Conservation (phyloP, 2,329 filamentous ascomycete genomes). For the Pyrenochaeta sp. region DNA sequence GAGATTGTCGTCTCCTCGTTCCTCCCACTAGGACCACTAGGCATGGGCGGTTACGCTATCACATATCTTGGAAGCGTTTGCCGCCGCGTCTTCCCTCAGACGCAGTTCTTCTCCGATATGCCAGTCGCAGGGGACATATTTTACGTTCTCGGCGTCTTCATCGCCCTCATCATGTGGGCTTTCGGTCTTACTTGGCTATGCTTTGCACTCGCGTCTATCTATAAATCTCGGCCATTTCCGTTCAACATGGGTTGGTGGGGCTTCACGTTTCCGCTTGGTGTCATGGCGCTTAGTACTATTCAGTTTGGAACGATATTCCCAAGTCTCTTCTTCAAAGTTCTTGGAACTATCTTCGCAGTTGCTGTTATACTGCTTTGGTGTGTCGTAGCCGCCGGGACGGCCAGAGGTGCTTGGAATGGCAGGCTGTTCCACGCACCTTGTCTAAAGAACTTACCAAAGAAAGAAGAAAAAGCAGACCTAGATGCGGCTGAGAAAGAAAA, state of each 20-base stretch:
- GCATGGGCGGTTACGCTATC: constrained; percentile 71
- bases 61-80: constrained; percentile 59
- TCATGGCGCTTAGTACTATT: constrained; percentile 61
- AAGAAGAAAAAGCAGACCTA: constrained; percentile 12
- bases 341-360: constrained; percentile 64
- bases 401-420: constrained; percentile 58
- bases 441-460: constrained; percentile 48
- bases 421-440: constrained; percentile 65
- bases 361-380: constrained; percentile 65
- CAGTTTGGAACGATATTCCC: constrained; percentile 62
- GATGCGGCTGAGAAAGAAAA: constrained; percentile 31
- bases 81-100: constrained; percentile 52
- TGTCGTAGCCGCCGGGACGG: constrained; percentile 60
- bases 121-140: constrained; percentile 58
- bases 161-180: constrained; percentile 65
- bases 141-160: constrained; percentile 65
- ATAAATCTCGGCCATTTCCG: constrained; percentile 56
- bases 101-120: constrained; percentile 47
- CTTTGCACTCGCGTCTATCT: constrained; percentile 61
- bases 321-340: constrained; percentile 63
- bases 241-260: constrained; percentile 73
- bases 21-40: constrained; percentile 71
- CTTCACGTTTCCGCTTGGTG: constrained; percentile 67
- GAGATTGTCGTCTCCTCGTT: constrained; percentile 75
- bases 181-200: constrained; percentile 65